A percentile compares a stretch with the other conserved stretches of the same genome.
phyloP scores from a whole-genome alignment of 164 flowering plant genomes.

The Vitis riparia region DNA sequence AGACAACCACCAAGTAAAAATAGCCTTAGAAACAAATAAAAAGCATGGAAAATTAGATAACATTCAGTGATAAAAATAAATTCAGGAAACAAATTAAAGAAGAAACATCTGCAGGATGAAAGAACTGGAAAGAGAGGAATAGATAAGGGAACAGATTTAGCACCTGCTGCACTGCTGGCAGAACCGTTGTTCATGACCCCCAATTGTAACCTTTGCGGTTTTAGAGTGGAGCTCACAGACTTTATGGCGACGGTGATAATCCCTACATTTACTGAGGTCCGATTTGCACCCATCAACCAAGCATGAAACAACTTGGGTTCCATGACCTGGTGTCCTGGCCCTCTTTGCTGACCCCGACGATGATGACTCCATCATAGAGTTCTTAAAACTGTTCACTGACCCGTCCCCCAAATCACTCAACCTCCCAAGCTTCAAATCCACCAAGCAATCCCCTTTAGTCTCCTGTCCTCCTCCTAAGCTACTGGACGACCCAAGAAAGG shows the following conservation, averaged over 20 bases:
- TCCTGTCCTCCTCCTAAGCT: conserved; percentile 3
- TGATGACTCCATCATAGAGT: conserved; percentile 23
- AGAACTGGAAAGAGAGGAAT: too few relatives aligned
- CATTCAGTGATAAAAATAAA: background rate
- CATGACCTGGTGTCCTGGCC: conserved; percentile 22
- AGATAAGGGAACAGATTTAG: background rate
- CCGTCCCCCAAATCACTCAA: conserved; percentile 1
- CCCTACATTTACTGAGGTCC: conserved; percentile 53
- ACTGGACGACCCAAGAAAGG: background rate
- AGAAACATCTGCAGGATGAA: too few relatives aligned
- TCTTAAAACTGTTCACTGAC: conserved; percentile 1
- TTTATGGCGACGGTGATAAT: conserved; percentile 53
- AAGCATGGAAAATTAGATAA: background rate
- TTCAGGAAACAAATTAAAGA: background rate
- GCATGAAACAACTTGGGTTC: conserved; percentile 33
- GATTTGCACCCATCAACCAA: conserved; percentile 53
- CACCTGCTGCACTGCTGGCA: conserved; percentile 65
- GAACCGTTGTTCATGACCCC: conserved; percentile 44
- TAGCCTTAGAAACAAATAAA: background rate
- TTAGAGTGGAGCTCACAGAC: conserved; percentile 58
- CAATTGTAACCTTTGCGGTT: conserved; percentile 40
- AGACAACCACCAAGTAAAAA: too few relatives aligned
- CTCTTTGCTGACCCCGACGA: conserved; percentile 38
- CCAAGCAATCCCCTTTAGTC: conserved; percentile 7
- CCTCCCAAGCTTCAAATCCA: conserved; percentile 18